Conservation (phyloP, 495 filamentous ascomycete genomes). For the Lasiosphaeria miniovina region DNA sequence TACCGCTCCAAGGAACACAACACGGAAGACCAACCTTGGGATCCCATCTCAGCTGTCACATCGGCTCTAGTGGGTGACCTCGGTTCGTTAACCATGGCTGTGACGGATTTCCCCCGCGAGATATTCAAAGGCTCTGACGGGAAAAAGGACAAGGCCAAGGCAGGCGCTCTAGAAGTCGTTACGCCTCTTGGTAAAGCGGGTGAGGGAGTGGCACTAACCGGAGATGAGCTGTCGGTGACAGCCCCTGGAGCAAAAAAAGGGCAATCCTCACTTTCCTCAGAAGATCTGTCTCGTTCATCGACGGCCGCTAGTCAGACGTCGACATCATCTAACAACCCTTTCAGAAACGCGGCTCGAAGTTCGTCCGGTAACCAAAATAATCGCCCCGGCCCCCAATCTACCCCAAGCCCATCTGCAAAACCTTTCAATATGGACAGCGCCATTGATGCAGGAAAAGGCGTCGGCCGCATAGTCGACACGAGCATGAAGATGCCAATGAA, state of each 20-base stretch:
- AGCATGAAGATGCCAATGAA: conserved; percentile 78
- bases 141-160: conserved; percentile 14
- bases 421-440: conserved; percentile 51
- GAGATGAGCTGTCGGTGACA: no score
- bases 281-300: no score
- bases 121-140: conserved; percentile 54
- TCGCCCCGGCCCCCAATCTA: neutral
- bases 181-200: neutral
- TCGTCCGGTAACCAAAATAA: neutral
- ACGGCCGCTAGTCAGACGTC: no score
- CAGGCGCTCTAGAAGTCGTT: neutral
- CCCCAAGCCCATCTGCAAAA: neutral
- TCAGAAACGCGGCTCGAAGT: neutral
- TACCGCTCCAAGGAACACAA: conserved; percentile 67
- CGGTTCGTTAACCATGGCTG: conserved; percentile 70
- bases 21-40: conserved; percentile 67
- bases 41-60: conserved; percentile 69
- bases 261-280: no score
- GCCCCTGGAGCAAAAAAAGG: no score
- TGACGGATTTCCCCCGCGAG: conserved; percentile 76
- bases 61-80: conserved; percentile 73
- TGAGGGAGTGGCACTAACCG: neutral
- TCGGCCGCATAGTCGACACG: conserved; percentile 64
- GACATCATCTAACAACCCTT: no score
- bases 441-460: conserved; percentile 58